These are phyloP conservation scores for Phylloboletellus chloephorus DNA, from an alignment of 1,284 basidiomycete species.

Conservation along the genomic window DNA sequence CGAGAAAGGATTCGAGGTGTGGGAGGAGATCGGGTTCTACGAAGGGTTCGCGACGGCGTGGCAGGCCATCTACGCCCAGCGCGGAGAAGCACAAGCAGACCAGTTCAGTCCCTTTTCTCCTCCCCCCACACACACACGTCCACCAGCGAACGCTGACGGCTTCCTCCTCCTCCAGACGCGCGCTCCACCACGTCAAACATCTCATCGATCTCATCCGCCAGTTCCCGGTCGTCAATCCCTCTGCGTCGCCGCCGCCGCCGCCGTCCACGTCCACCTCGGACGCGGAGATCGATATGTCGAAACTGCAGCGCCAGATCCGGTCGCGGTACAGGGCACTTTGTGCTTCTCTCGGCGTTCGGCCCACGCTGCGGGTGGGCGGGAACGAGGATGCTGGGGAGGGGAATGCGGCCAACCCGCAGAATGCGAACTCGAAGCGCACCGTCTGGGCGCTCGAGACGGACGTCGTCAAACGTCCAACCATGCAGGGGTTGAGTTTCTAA, in stretches of 20 bases:
- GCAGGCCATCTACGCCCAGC: conserved; percentile 43
- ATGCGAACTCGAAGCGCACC: not conserved
- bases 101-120: conserved; percentile 38
- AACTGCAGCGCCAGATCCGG: conserved; percentile 78
- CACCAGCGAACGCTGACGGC: too few species aligned
- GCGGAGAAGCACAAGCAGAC: conserved; percentile 36
- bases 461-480: conserved; percentile 20
- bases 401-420: not conserved
- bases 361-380: conserved; percentile 45
- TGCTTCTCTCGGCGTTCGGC: conserved; percentile 72
- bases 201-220: conserved; percentile 67
- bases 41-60: conserved; percentile 79
- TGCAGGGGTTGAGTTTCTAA: conserved; percentile 37
- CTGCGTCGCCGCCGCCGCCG: conserved; percentile 34
- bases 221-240: conserved; percentile 77
- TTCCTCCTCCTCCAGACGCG: conserved; percentile 41
- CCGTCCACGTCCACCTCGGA: too few species aligned
- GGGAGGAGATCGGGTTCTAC: conserved; percentile 95
- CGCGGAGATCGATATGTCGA: conserved; percentile 64
- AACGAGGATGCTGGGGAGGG: conserved; percentile 14
- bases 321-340: conserved; percentile 87
- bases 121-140: not conserved
- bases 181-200: conserved; percentile 57
- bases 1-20: conserved; percentile 91
- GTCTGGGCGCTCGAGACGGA: conserved; percentile 37